A percentile compares a stretch with the other conserved stretches of the same genome.
These are phyloP conservation scores for Pyricularia sp. DNA, from an alignment of 2,329 filamentous ascomycete genomes.

Conservation along the genomic window DNA sequence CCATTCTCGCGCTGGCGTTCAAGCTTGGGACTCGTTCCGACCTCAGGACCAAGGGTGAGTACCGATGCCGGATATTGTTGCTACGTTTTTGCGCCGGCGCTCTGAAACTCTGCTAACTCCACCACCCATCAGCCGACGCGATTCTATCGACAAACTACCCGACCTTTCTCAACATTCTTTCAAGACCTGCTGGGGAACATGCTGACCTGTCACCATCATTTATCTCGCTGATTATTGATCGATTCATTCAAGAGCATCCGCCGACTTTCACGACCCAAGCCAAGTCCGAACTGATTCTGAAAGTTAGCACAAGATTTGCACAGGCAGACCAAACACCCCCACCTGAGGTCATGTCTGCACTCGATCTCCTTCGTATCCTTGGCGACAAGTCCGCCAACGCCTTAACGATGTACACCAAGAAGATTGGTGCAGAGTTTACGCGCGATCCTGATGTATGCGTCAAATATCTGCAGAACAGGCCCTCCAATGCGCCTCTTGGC, in stretches of 20 bases:
- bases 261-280: conserved; percentile 73
- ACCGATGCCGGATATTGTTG: background rate
- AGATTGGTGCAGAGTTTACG: conserved; percentile 65
- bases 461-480: conserved; percentile 42
- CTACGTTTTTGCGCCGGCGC: background rate
- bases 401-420: conserved; percentile 61
- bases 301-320: conserved; percentile 59
- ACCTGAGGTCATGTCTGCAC: conserved; percentile 57
- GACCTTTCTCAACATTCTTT: conserved; percentile 68
- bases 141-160: conserved; percentile 74
- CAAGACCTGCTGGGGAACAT: conserved; percentile 53
- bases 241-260: conserved; percentile 78
- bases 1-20: conserved; percentile 79
- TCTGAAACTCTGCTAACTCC: conserved; percentile 12
- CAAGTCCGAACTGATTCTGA: conserved; percentile 59
- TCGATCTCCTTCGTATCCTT: conserved; percentile 60
- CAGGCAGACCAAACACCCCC: conserved; percentile 56
- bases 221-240: conserved; percentile 72
- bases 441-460: conserved; percentile 60
- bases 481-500: conserved; percentile 51
- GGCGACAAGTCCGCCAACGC: conserved; percentile 46
- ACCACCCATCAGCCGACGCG: conserved; percentile 62
- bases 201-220: conserved; percentile 60
- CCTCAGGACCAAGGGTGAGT: conserved; percentile 78
- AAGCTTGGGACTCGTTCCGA: conserved; percentile 73